A percentile compares a stretch with the other conserved stretches of the same genome.
phyloP scores from a whole-genome alignment of 2,329 filamentous ascomycete species.

The Aspergillus unguis region DNA sequence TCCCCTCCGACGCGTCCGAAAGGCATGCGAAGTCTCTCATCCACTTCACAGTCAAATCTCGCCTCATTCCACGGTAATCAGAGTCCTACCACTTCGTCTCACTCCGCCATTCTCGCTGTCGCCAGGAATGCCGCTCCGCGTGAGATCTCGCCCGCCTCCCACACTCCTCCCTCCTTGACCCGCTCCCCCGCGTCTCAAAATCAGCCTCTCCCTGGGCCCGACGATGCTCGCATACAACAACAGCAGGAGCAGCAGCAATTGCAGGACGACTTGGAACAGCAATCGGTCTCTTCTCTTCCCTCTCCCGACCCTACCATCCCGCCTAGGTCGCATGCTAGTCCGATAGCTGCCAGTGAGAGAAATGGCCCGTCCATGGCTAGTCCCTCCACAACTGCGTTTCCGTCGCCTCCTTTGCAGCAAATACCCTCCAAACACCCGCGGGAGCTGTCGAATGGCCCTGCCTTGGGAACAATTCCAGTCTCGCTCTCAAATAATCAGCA shows the following conservation, averaged over 20 bases:
- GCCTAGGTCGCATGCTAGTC: slow-evolving; percentile 24
- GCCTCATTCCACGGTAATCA: slow-evolving; percentile 2
- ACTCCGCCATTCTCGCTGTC: not conserved
- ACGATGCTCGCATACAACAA: slow-evolving; percentile 4
- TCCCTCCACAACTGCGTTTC: slow-evolving; percentile 45
- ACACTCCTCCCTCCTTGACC: slow-evolving; percentile 1
- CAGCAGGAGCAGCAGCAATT: slow-evolving; percentile 9
- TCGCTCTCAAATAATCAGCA: not conserved
- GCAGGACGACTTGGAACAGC: slow-evolving; percentile 9
- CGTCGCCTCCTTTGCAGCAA: slow-evolving; percentile 50
- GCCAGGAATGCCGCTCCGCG: slow-evolving; percentile 17
- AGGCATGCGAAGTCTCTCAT: slow-evolving; percentile 16
- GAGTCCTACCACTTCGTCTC: not conserved
- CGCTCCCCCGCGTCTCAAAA: slow-evolving; percentile 1
- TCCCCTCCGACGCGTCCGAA: slow-evolving; percentile 3
- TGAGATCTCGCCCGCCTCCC: not conserved
- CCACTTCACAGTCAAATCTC: slow-evolving; percentile 8
- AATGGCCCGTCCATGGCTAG: slow-evolving; percentile 8
- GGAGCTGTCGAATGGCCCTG: not conserved
- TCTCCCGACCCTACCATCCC: slow-evolving; percentile 31
- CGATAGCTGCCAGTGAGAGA: slow-evolving; percentile 18
- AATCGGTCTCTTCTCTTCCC: slow-evolving; percentile 20
- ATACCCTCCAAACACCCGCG: not conserved
- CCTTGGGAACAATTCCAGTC: not conserved
- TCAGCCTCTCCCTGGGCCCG: not conserved